Conservation (phyloP, 768 basidiomycete genomes). For the Tulasnella sp. region DNA sequence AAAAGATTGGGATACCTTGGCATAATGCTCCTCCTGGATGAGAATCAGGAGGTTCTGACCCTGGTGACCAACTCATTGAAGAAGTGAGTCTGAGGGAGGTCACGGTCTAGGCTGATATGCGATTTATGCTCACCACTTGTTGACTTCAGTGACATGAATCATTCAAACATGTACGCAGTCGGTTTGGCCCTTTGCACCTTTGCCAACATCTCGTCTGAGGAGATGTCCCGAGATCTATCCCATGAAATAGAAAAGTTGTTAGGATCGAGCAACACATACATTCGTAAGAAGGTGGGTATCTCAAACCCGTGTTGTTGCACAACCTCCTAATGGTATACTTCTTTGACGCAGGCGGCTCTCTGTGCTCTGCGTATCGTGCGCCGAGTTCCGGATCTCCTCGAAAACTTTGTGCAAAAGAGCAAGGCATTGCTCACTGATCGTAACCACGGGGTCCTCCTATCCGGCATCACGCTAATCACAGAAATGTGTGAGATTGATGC, state of each 20-base stretch:
- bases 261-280: constrained; percentile 96
- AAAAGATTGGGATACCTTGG: constrained; percentile 94
- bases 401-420: constrained; percentile 80
- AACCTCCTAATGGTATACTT: neutral
- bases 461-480: constrained; percentile 86
- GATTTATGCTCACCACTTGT: no score
- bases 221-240: constrained; percentile 96
- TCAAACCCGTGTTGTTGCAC: neutral
- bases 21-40: constrained; percentile 94
- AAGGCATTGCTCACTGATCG: constrained; percentile 88
- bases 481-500: constrained; percentile 85
- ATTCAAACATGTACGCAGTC: constrained; percentile 97
- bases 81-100: constrained; percentile 78
- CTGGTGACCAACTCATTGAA: constrained; percentile 96
- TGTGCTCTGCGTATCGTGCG: constrained; percentile 90
- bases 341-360: constrained; percentile 58
- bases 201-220: constrained; percentile 97
- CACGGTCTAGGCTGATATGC: no score
- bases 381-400: constrained; percentile 89
- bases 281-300: constrained; percentile 80
- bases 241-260: constrained; percentile 97
- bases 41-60: constrained; percentile 94
- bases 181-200: constrained; percentile 96
- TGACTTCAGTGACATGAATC: constrained; percentile 83
- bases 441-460: constrained; percentile 89